Evolutionary conservation across 208 protist genomes (phyloP).

Genomic region (Trypanosoma boissoni): DNA sequence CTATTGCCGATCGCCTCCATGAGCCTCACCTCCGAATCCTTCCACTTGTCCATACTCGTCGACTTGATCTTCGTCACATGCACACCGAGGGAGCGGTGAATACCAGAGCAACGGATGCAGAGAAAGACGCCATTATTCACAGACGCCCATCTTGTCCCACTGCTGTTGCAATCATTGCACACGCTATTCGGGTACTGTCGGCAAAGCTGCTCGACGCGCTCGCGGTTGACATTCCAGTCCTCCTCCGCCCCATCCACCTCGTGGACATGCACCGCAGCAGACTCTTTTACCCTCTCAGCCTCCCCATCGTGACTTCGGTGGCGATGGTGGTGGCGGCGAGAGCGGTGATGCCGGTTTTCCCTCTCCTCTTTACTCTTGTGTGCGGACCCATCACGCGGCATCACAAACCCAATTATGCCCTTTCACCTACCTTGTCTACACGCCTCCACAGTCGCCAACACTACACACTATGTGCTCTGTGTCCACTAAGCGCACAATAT

Average conservation of each 20-base stretch:
- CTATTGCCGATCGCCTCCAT: slow-evolving; percentile 80
- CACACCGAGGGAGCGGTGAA: slow-evolving; percentile 91
- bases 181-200: slow-evolving; percentile 59
- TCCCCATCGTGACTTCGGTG: slow-evolving; percentile 10
- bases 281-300: not conserved
- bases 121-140: slow-evolving; percentile 91
- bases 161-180: slow-evolving; percentile 81
- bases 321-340: not conserved
- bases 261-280: not conserved
- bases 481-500: no score
- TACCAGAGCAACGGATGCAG: slow-evolving; percentile 92
- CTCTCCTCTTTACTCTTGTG: slow-evolving; percentile 12
- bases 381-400: no score
- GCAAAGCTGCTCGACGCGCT: slow-evolving; percentile 59
- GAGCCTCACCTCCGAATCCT: slow-evolving; percentile 44
- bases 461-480: no score
- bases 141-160: slow-evolving; percentile 84
- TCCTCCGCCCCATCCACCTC: slow-evolving; percentile 29
- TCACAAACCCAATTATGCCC: no score
- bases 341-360: slow-evolving; percentile 12
- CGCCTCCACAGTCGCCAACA: no score
- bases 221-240: slow-evolving; percentile 66
- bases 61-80: slow-evolving; percentile 94
- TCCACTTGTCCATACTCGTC: slow-evolving; percentile 92
- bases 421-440: no score